Base-by-base conservation (phyloP, 2,329 filamentous ascomycete genomes). In the Pseudocercospora macadamiae region DNA sequence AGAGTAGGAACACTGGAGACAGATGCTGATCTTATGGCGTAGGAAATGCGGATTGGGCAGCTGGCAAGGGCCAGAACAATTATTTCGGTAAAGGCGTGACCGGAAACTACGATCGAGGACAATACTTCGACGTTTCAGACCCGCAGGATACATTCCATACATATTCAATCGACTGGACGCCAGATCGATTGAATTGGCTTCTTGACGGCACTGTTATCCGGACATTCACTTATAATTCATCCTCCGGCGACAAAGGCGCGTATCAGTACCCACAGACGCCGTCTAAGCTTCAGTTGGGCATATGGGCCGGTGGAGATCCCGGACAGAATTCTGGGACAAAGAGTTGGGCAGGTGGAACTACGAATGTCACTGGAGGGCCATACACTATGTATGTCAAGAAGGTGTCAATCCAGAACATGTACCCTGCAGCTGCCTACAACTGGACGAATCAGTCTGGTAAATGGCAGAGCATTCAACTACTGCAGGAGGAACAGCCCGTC, bases 51-150 rank as follows among this genome's bases (percentile, higher is more conserved):
- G 44, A 47, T 2, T 47, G 44, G 44, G 10, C 44, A 14, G 44
- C 44, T 3, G 44, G 44, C 10, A 47, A 81, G 28, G 88, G 84
- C 7, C 82, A 89, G 67, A 88, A 84, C 66, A 93, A 93, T 78
- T 93, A 88, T 76, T 91, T 89, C 76, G 59, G 86, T 78, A 89
- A 90, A 80, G 89, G 89, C 47, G 79, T 90, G 75, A 86, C 83
- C 54, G 82, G 82, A 14, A 83, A 82, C 57, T 91, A 86, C 75
- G 86, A 91, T 76, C 87, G 89, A 63, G 88, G 84, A 70, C 42
- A 47, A 10, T 55, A 51, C 12, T 48, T 52, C 25, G 19, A 53
- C 10, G 52, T 60, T 5, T 47, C 57, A 86, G 83, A 79, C 81
- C 86, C 44, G 39, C 84, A 84, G 68, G 77, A 79, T 47, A 83